A percentile compares a stretch with the other conserved stretches of the same genome.
Evolutionary conservation across 805 yeast genomes (phyloP).

Genomic region (Kodamaea kakaduensis): DNA sequence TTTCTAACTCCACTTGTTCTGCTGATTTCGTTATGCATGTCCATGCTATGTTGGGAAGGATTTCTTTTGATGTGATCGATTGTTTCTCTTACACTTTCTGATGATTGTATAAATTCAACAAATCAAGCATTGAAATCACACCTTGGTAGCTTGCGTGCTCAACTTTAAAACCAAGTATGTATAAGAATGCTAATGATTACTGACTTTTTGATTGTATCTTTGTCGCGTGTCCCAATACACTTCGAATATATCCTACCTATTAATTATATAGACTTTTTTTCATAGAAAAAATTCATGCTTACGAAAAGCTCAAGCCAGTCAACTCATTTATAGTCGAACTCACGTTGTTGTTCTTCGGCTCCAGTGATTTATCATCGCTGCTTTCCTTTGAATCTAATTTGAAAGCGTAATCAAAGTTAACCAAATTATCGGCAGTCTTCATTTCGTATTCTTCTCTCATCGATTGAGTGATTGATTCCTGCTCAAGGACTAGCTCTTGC

Average conservation of each 20-base stretch:
- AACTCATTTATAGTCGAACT: constrained; percentile 2
- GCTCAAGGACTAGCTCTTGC: constrained; percentile 17
- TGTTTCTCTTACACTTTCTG: too few relatives aligned
- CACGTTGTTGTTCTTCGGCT: background rate
- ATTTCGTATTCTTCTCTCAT: constrained; percentile 7
- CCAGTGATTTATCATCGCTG: background rate
- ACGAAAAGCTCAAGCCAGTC: constrained; percentile 4
- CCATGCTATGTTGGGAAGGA: background rate
- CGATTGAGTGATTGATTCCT: constrained; percentile 14
- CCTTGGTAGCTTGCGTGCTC: too few relatives aligned
- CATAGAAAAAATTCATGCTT: too few relatives aligned
- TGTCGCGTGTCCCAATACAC: too few relatives aligned
- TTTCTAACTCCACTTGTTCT: background rate
- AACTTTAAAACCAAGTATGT: too few relatives aligned
- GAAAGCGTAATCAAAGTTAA: constrained; percentile 11
- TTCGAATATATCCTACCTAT: too few relatives aligned
- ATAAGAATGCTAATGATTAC: too few relatives aligned
- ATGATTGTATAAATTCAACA: too few relatives aligned
- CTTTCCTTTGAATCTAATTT: constrained; percentile 6
- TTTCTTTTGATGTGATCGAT: background rate
- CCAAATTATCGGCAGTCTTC: constrained; percentile 11
- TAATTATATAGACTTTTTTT: too few relatives aligned
- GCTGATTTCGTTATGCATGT: background rate
- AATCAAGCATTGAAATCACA: too few relatives aligned
- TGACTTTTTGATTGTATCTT: too few relatives aligned